Conservation (phyloP, 108 stramenopile genomes). For the Fragilaria radians region DNA sequence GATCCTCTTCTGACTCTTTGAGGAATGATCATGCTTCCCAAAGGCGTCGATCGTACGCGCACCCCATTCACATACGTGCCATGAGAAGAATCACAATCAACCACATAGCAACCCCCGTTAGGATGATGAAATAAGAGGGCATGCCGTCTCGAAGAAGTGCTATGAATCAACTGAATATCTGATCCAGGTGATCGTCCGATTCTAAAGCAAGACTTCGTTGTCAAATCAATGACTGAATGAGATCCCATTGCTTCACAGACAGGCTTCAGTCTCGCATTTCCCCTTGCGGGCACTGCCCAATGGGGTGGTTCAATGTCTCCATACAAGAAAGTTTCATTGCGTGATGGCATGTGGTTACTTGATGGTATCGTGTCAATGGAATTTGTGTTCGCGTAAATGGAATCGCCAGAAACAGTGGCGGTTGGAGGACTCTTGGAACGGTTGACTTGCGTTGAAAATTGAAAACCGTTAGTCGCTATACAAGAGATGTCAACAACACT, state of each 20-base stretch:
- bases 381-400: background rate
- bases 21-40: slow-evolving; percentile 48
- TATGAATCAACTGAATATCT: slow-evolving; percentile 64
- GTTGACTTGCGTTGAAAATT: slow-evolving; percentile 1
- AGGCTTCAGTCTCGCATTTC: slow-evolving; percentile 71
- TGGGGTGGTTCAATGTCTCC: slow-evolving; percentile 43
- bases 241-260: slow-evolving; percentile 51
- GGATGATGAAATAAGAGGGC: slow-evolving; percentile 81
- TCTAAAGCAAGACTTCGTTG: slow-evolving; percentile 46
- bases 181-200: slow-evolving; percentile 63
- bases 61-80: slow-evolving; percentile 73
- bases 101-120: slow-evolving; percentile 75
- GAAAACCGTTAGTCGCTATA: background rate
- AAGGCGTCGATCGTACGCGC: slow-evolving; percentile 37
- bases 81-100: slow-evolving; percentile 77
- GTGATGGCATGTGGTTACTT: background rate
- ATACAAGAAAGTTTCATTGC: background rate
- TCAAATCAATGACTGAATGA: slow-evolving; percentile 59
- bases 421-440: slow-evolving; percentile 1
- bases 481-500: background rate
- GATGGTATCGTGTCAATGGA: background rate
- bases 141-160: slow-evolving; percentile 61
- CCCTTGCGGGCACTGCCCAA: slow-evolving; percentile 74
- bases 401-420: background rate
- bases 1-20: slow-evolving; percentile 60